phyloP scores from a whole-genome alignment of 257 asterid species.

The Solanum pimpinellifolium region DNA sequence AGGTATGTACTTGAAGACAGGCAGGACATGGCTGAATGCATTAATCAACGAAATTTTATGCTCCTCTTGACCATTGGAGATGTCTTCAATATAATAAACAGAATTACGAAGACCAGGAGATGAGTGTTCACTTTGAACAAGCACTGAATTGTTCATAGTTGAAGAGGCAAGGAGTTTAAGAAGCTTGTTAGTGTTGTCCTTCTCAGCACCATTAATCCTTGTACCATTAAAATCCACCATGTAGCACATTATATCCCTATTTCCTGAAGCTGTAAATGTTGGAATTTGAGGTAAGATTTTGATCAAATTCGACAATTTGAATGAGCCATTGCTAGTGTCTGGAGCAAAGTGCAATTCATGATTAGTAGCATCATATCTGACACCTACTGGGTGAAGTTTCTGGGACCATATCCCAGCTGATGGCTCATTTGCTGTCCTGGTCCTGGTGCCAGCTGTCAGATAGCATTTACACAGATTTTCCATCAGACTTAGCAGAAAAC shows the following conservation, averaged over 20 bases:
- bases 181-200: not conserved
- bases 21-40: slow-evolving; percentile 34
- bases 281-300: slow-evolving; percentile 17
- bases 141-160: slow-evolving; percentile 3
- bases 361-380: slow-evolving; percentile 2
- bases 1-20: slow-evolving; percentile 29
- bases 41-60: slow-evolving; percentile 38
- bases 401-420: not conserved
- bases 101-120: not conserved
- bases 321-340: slow-evolving; percentile 2
- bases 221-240: not conserved
- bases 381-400: not conserved
- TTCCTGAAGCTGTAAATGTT: slow-evolving; percentile 1
- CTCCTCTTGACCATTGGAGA: slow-evolving; percentile 27
- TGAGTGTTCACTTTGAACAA: not conserved
- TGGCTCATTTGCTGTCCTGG: not conserved
- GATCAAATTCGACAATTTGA: not conserved
- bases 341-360: slow-evolving; percentile 9
- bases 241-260: slow-evolving; percentile 12
- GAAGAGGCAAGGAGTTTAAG: not conserved
- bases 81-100: slow-evolving; percentile 15
- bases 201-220: not conserved
- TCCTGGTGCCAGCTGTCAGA: slow-evolving; percentile 12
- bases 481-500: slow-evolving; percentile 20
- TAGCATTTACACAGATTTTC: slow-evolving; percentile 24